Base-by-base conservation (phyloP, 306 rosid genomes). In the Amphicarpaea edgeworthii region DNA sequence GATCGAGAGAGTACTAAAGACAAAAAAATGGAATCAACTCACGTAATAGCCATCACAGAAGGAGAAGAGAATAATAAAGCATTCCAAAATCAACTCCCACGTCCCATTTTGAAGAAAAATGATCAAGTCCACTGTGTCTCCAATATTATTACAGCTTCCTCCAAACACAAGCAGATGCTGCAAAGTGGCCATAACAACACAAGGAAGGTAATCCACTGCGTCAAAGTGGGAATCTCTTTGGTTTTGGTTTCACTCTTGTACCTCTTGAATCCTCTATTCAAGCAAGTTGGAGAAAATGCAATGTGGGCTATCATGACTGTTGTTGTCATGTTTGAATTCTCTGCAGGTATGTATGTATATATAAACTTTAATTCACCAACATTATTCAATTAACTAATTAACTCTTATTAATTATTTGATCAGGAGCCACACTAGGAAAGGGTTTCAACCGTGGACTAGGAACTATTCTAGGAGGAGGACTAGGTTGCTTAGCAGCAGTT, bases 291-390 rank as follows among this genome's bases (percentile, higher is more conserved):
- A 51, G 91, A 92, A 5, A 92, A 92, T 78, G 98, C 97, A 68
- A 90, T 92, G 97, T 95, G 98, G 98, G 96, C 98, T 55, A 86
- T 92, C 4, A 95, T 95, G 95, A 95, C 98, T 2, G 98, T 95
- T 16, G 84, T 90, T 0, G 98, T 95, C 68, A 79, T 90, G 72
- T 92, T 89, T 68, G 98, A 95, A 83, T 89, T 87, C 88, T 90
- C 70, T 6, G 96, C 98, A 82, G 98, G 98, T 90, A 76, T 7
- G 37, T 19, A 40, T n/a, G n/a, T n/a, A n/a, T n/a, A n/a, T n/a
- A n/a, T n/a, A n/a, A n/a, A n/a, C 21, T 78, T 80, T n/a, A n/a
- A n/a, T n/a, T 54, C 30, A 62, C 1, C 41, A 41, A 8, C 51
- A 61, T 5, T 54, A 28, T 28, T 28, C 32, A 28, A 28, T 28